Evolutionary conservation across 2,329 filamentous ascomycete genomes (phyloP).

Genomic region (Botrytis tulipae): DNA sequence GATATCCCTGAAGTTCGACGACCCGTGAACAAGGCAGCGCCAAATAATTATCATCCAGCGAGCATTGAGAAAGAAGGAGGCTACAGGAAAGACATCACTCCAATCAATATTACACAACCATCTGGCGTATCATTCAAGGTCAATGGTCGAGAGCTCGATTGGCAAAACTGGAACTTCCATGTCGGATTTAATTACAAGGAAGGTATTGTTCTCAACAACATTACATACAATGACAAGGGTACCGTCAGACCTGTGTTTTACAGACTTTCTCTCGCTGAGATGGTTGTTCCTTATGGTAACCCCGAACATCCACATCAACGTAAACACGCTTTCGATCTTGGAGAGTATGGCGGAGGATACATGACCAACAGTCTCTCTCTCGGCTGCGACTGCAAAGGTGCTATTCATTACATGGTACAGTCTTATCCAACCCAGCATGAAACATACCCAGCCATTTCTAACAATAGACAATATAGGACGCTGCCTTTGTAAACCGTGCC

Average conservation of each 20-base stretch:
- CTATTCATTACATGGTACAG: constrained; percentile 77
- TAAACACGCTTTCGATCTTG: constrained; percentile 79
- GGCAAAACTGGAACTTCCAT: constrained; percentile 94
- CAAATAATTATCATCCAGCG: constrained; percentile 77
- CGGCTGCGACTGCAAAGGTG: constrained; percentile 84
- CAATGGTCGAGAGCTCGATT: constrained; percentile 70
- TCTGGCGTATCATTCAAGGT: constrained; percentile 86
- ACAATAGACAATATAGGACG: constrained; percentile 45
- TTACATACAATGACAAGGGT: constrained; percentile 84
- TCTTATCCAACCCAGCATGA: not conserved
- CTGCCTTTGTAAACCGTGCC: constrained; percentile 74
- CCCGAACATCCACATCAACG: constrained; percentile 77
- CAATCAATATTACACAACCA: constrained; percentile 82
- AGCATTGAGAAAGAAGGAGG: constrained; percentile 72
- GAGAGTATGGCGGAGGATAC: constrained; percentile 78
- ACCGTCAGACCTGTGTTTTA: constrained; percentile 79
- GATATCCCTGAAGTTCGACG: constrained; percentile 72
- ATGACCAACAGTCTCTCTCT: constrained; percentile 77
- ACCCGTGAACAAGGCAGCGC: constrained; percentile 67
- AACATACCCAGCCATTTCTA: not conserved
- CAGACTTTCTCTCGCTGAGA: constrained; percentile 83
- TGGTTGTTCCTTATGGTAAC: constrained; percentile 89
- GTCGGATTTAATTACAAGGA: constrained; percentile 95
- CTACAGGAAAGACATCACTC: constrained; percentile 77
- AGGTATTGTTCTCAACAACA: constrained; percentile 86